Evolutionary conservation across 768 basidiomycete species (phyloP).

Genomic region (Pulveroboletus ravenelii): DNA sequence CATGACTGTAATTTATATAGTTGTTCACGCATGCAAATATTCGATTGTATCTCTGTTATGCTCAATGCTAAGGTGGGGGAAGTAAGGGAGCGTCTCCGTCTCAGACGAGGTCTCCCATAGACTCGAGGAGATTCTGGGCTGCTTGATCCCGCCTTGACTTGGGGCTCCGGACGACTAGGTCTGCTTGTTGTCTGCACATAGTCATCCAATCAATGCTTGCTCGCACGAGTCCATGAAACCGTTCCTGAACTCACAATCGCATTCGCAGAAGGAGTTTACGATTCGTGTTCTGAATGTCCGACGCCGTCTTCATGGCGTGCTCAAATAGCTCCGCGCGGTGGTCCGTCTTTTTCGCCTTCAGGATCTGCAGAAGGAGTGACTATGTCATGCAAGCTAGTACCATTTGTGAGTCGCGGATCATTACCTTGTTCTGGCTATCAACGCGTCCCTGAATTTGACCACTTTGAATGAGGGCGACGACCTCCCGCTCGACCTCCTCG

Average conservation of each 20-base stretch:
- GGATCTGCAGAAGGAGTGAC: conserved; percentile 45
- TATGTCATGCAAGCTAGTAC: neutral
- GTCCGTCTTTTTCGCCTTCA: conserved; percentile 76
- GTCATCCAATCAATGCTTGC: neutral
- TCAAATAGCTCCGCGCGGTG: conserved; percentile 73
- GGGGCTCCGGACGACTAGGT: conserved; percentile 64
- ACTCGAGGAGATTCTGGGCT: conserved; percentile 10
- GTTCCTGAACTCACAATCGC: conserved; percentile 64
- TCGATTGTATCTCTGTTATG: neutral
- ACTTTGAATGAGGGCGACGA: conserved; percentile 72
- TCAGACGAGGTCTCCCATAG: conserved; percentile 15
- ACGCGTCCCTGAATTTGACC: conserved; percentile 79
- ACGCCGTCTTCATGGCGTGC: conserved; percentile 67
- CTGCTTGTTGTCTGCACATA: conserved; percentile 66
- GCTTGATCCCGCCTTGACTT: conserved; percentile 36
- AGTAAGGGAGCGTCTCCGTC: neutral
- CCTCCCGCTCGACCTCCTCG: conserved; percentile 64
- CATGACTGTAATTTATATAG: conserved; percentile 12
- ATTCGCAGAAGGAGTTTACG: conserved; percentile 78
- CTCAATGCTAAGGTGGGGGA: neutral
- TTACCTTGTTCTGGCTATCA: conserved; percentile 85
- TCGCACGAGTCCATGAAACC: neutral
- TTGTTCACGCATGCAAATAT: neutral
- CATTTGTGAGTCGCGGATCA: neutral
- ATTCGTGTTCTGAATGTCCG: conserved; percentile 67